These are phyloP conservation scores for Oxyria digyna DNA, from an alignment of 148 eudicot genomes.

Conservation along the genomic window DNA sequence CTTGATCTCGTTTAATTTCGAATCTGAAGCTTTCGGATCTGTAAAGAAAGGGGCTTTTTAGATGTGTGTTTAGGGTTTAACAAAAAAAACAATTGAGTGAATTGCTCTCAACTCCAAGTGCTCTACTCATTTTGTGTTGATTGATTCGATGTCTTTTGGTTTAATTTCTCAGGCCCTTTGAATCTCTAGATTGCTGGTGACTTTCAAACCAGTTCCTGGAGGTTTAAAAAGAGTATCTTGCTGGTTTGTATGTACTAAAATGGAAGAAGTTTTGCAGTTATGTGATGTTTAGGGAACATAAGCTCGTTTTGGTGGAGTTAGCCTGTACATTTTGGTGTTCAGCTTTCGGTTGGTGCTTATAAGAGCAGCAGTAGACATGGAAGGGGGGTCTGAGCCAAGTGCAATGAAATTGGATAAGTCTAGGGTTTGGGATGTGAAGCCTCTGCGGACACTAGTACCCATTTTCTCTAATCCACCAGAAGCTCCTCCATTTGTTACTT, in stretches of 20 bases:
- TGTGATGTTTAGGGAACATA: too few relatives aligned
- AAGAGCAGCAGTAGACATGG: conserved; percentile 16
- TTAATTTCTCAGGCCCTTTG: background rate
- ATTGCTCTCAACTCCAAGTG: background rate
- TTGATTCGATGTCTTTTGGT: background rate
- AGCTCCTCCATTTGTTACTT: conserved; percentile 47
- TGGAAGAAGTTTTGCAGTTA: background rate
- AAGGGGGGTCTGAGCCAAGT: conserved; percentile 25
- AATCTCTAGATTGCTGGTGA: background rate
- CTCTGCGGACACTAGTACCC: conserved; percentile 49
- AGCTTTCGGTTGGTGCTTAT: background rate
- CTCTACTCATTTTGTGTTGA: background rate
- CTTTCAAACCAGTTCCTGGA: background rate
- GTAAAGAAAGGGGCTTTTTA: background rate
- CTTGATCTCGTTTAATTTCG: background rate
- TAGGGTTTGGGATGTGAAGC: conserved; percentile 57
- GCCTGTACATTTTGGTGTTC: background rate
- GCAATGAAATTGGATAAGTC: conserved; percentile 33
- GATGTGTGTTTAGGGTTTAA: background rate
- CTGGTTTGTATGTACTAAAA: background rate
- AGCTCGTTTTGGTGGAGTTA: background rate
- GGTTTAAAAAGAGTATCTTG: background rate
- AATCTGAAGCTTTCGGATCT: background rate
- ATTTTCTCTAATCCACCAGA: conserved; percentile 45
- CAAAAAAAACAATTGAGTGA: background rate